Evolutionary conservation across 75 land plant genomes (phyloP).

Genomic region (Cryptomeria japonica): DNA sequence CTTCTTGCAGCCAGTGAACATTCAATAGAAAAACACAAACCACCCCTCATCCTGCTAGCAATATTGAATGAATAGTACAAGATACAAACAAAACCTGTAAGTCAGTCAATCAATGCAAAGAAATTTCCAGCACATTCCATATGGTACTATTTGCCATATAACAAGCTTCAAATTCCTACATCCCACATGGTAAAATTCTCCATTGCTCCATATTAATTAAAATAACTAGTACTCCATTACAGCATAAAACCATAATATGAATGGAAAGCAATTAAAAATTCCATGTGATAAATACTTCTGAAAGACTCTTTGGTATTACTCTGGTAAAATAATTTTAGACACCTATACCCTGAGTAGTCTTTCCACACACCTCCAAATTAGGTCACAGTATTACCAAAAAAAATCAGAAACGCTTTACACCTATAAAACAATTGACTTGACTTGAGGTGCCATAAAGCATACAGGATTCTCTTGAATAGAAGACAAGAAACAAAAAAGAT

Average conservation of each 20-base stretch:
- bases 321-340: background rate
- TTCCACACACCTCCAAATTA: background rate
- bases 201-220: background rate
- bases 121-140: background rate
- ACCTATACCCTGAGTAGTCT: background rate
- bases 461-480: background rate
- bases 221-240: too few species aligned
- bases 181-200: background rate
- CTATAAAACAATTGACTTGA: background rate
- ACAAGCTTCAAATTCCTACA: background rate
- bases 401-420: background rate
- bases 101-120: background rate
- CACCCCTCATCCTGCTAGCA: background rate
- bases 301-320: background rate
- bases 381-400: background rate
- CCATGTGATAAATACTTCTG: background rate
- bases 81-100: background rate
- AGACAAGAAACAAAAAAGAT: background rate
- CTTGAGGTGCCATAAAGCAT: background rate
- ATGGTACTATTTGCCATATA: too few species aligned
- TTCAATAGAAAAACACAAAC: background rate
- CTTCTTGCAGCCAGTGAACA: background rate
- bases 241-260: background rate
- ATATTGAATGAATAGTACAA: background rate
- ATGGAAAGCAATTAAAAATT: background rate